Evolutionary conservation across 2,329 filamentous ascomycete genomes (phyloP).

Genomic region (Lachnellula subtilissima): DNA sequence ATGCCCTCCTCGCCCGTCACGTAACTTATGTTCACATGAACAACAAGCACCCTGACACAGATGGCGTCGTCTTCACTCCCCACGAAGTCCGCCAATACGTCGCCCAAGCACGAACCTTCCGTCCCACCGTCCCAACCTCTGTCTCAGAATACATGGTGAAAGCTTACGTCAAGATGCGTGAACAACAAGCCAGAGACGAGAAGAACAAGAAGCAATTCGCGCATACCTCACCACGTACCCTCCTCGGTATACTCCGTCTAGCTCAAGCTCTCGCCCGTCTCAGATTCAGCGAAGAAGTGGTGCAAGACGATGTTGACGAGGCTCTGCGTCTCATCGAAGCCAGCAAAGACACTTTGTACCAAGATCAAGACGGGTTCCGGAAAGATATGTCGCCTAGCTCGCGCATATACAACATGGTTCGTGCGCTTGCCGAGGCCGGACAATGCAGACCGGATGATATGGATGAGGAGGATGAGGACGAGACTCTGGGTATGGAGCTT

Average conservation of each 20-base stretch:
- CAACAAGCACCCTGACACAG: slow-evolving; percentile 81
- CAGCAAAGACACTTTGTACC: slow-evolving; percentile 84
- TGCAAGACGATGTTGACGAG: slow-evolving; percentile 92
- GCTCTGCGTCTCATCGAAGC: slow-evolving; percentile 86
- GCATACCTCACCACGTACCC: slow-evolving; percentile 88
- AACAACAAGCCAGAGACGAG: slow-evolving; percentile 87
- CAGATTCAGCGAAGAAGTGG: slow-evolving; percentile 79
- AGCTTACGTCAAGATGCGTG: slow-evolving; percentile 91
- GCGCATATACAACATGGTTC: slow-evolving; percentile 93
- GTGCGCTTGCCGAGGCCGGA: slow-evolving; percentile 78
- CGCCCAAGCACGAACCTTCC: slow-evolving; percentile 83
- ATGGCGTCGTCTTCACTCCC: slow-evolving; percentile 76
- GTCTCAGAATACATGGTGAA: slow-evolving; percentile 97
- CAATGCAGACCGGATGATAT: slow-evolving; percentile 42
- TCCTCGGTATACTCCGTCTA: slow-evolving; percentile 87
- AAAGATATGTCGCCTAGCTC: slow-evolving; percentile 75
- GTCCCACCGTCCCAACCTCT: slow-evolving; percentile 75
- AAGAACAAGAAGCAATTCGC: slow-evolving; percentile 87
- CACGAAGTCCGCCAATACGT: slow-evolving; percentile 95
- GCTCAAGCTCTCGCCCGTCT: slow-evolving; percentile 90
- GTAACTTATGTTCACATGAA: slow-evolving; percentile 97
- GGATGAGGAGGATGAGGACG: slow-evolving; percentile 69
- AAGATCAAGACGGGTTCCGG: slow-evolving; percentile 56
- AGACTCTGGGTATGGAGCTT: slow-evolving; percentile 62
- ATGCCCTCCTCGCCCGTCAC: slow-evolving; percentile 91